Conservation (phyloP, 257 asterid genomes). For the Penstemon davidsonii region DNA sequence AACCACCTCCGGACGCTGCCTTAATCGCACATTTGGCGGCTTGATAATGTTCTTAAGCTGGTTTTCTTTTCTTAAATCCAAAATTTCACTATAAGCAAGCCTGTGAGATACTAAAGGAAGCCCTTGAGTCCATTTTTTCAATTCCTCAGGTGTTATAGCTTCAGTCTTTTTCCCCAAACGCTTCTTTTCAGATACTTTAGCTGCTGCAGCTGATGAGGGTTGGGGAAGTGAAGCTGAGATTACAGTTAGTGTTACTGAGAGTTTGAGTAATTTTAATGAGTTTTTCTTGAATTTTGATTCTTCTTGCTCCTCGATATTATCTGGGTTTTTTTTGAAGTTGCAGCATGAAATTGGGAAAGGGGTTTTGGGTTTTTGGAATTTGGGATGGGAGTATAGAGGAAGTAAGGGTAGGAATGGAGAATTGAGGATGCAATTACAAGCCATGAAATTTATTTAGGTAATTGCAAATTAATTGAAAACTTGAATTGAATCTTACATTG, state of each 20-base stretch:
- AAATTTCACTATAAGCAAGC: conserved; percentile 66
- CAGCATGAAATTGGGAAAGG: conserved; percentile 47
- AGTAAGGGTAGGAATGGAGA: conserved; percentile 46
- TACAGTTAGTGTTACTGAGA: conserved; percentile 68
- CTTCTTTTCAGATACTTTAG: conserved; percentile 57
- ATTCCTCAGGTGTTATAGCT: conserved; percentile 61
- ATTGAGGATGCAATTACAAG: conserved; percentile 42
- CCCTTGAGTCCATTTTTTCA: conserved; percentile 77
- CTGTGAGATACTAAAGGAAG: conserved; percentile 79
- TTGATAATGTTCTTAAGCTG: conserved; percentile 77
- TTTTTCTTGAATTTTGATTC: conserved; percentile 35
- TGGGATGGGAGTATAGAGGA: conserved; percentile 27
- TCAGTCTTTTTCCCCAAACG: conserved; percentile 44
- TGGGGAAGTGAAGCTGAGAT: conserved; percentile 68
- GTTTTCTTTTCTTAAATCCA: conserved; percentile 67
- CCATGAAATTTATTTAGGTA: conserved; percentile 36
- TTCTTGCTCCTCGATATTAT: conserved; percentile 33
- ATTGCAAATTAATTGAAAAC: no score
- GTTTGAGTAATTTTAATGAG: conserved; percentile 47
- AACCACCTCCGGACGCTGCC: conserved; percentile 71
- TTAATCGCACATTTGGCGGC: conserved; percentile 50
- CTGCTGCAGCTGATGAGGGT: conserved; percentile 66
- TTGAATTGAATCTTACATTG: no score
- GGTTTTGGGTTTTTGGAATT: conserved; percentile 35
- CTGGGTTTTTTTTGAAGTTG: conserved; percentile 22